Base-by-base conservation (phyloP, 1,284 basidiomycete species). In the Marasmius sp. region DNA sequence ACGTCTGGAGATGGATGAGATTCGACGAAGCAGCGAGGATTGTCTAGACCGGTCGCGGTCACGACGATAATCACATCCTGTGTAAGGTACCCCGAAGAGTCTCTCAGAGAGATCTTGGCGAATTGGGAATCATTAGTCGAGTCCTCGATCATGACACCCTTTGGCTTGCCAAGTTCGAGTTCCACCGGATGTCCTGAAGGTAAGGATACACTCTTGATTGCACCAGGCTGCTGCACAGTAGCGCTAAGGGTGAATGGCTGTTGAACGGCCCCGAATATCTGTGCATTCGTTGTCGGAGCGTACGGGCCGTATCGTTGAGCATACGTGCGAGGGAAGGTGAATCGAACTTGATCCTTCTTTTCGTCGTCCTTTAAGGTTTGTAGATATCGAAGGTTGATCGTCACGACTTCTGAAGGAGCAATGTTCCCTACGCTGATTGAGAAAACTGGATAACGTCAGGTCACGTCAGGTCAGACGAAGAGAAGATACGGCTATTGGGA, bases 21-120 rank as follows among this genome's bases (percentile, higher is more conserved):
- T 61, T 75, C 74, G 6, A 67, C 68, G 55, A 76, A 69, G 58
- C 71, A 73, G 8, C 74, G 66, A 22, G 75, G 69, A 38, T 45
- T 50, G 43, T 72, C 72, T 7, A 76, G 65, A 7, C 64, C 67
- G 4, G 38, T 45, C 1, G 71, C 65, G 16, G 53, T 52, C n/a
- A 71, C 61, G 36, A 65, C 64, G 6, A 74, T 59, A 16, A 70
- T 63, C 50, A 73, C 67, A 58, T 74, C 71, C 55, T 58, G 14
- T 14, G 55, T 47, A 16, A 62, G 56, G 50, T 43, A 58, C n/a
- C 53, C 59, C 10, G 59, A n/a, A 6, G 36, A 38, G 20, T 60
- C 59, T 7, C 39, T 41, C 2, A 64, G 41, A 37, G 60, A 39
- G 27, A 61, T 48, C 6, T 37, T 48, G 41, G 53, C 55, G 20